phyloP scores from a whole-genome alignment of 2,329 filamentous ascomycete genomes.

The Diaporthe sp. region DNA sequence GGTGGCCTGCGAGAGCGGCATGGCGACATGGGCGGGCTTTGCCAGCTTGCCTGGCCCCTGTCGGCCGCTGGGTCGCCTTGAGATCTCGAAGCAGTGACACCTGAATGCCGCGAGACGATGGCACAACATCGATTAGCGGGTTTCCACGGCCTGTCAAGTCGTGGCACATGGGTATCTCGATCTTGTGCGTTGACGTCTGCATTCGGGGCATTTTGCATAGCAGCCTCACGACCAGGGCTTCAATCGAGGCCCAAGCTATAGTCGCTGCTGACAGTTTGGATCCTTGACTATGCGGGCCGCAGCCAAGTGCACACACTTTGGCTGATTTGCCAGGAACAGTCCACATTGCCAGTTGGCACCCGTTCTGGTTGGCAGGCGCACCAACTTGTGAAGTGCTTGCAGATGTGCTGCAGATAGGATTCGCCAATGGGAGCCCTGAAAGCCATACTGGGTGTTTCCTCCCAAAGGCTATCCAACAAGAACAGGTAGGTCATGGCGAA shows the following conservation, averaged over 20 bases:
- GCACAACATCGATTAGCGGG: constrained; percentile 32
- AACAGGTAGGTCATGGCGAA: constrained; percentile 24
- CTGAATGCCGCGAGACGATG: constrained; percentile 29
- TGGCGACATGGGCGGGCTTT: constrained; percentile 36
- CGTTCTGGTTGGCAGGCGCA: constrained; percentile 30
- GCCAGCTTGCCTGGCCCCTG: constrained; percentile 27
- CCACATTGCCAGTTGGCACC: constrained; percentile 39
- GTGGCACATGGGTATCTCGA: constrained; percentile 28
- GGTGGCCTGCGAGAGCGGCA: constrained; percentile 34
- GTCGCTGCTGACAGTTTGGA: not conserved
- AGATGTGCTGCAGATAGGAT: constrained; percentile 35
- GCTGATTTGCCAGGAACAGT: constrained; percentile 37
- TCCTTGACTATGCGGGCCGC: constrained; percentile 26
- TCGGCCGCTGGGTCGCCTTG: constrained; percentile 14
- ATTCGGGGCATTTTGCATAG: not conserved
- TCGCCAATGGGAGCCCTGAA: constrained; percentile 34
- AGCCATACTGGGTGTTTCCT: constrained; percentile 1
- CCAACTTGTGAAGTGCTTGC: constrained; percentile 38
- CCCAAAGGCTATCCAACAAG: constrained; percentile 9
- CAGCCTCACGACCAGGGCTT: constrained; percentile 16
- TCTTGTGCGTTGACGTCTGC: not conserved
- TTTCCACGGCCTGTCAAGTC: constrained; percentile 25
- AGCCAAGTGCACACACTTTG: constrained; percentile 25
- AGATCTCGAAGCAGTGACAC: constrained; percentile 32
- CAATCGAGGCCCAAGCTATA: constrained; percentile 16